These are phyloP conservation scores for Xerocomus amazonicus DNA, from an alignment of 1,284 basidiomycete species.

Conservation along the genomic window DNA sequence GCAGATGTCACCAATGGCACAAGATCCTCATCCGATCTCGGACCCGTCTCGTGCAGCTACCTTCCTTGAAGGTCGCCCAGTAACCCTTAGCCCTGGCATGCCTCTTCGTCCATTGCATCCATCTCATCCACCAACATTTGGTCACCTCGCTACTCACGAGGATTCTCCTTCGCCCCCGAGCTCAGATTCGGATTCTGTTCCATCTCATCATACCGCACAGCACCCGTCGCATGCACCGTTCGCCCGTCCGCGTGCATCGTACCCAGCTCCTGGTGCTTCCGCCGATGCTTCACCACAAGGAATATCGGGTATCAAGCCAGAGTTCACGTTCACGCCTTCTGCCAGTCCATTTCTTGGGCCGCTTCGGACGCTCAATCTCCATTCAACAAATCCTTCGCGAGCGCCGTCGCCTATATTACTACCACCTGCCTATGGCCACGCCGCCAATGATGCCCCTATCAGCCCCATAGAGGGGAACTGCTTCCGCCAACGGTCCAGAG, in stretches of 20 bases:
- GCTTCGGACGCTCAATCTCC: constrained; percentile 70
- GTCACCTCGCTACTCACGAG: constrained; percentile 41
- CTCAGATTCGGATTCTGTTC: constrained; percentile 60
- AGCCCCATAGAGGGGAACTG: constrained; percentile 36
- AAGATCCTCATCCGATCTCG: constrained; percentile 21
- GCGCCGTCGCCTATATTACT: constrained; percentile 65
- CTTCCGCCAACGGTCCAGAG: constrained; percentile 23
- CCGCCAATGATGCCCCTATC: constrained; percentile 22
- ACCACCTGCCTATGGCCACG: constrained; percentile 44
- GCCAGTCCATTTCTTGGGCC: constrained; percentile 84
- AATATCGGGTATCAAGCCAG: constrained; percentile 25
- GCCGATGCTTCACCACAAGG: constrained; percentile 29
- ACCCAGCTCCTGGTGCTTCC: constrained; percentile 17
- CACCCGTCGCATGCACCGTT: constrained; percentile 25
- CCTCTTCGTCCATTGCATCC: constrained; percentile 36
- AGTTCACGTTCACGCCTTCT: constrained; percentile 53
- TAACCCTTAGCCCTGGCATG: constrained; percentile 27
- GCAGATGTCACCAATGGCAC: constrained; percentile 42
- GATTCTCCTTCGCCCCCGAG: constrained; percentile 66
- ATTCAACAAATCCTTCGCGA: constrained; percentile 60
- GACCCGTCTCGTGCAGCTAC: constrained; percentile 26
- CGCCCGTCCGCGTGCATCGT: constrained; percentile 22
- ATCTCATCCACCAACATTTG: constrained; percentile 33
- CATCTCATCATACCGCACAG: constrained; percentile 31
- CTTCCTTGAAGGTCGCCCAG: constrained; percentile 20